Base-by-base conservation (phyloP, 192 early-diverging fungal genomes). In the Polychytrium aggregatum region DNA sequence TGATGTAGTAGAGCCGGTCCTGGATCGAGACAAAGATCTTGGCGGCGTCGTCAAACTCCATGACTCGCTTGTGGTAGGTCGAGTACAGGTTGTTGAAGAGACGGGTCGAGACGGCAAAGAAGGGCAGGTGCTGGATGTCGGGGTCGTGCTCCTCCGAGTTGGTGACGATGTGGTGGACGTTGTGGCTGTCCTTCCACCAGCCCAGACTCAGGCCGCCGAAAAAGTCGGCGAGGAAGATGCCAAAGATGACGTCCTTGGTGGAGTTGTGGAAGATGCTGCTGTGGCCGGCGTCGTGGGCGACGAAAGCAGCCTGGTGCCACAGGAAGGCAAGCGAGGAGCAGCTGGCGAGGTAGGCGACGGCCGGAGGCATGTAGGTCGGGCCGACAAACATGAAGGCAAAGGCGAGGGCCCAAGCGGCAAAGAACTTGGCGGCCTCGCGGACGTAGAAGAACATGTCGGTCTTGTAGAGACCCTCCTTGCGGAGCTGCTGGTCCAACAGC, bases 131-230 rank as follows among this genome's bases (percentile, higher is more conserved):
- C 68, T 97, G 94, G 59, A 97, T 92, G 62, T 97, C 91, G 0
- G 94, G 94, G 65, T 97, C 94, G 70, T 97, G 81, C 59, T 87
- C 83, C 9, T 84, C 80, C 59, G 91, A 71, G 71, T 97, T 97
- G 47, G 94, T 92, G 40, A 92, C 75, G 38, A 94, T 87, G 68
- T 97, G 94, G 67, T 97, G 94, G 33, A 94, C 86, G 64, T 97
- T 86, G 68, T 97, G 94, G 63, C 76, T 88, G 49, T 84, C 81
- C 59, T 97, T 97, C 94, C 94, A 97, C 91, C 94, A 97, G 18
- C 87, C 94, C 24, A 93, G 66, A 45, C 79, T 83, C 24, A 97
- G 78, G 17, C 94, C 94, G 50, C 90, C 90, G 38, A 84, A 55
- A 48, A 86, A 78, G 53, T 88, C 71, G 0, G 78, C 89, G 31